phyloP scores from a whole-genome alignment of 2,329 filamentous ascomycete species.

The Nemania sp. region DNA sequence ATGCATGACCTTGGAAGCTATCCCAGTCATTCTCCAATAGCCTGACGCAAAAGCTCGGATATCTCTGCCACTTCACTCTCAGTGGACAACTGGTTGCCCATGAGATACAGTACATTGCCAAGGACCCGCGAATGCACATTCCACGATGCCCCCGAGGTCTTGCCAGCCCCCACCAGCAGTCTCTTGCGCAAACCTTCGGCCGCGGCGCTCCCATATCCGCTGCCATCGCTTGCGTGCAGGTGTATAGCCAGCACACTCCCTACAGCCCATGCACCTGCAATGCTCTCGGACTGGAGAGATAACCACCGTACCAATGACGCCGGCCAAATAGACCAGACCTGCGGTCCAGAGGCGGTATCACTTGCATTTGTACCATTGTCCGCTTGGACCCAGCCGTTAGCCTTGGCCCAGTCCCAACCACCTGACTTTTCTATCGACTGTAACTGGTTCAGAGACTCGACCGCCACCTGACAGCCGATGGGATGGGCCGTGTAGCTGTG shows the following conservation, averaged over 20 bases:
- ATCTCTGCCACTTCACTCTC: conserved; percentile 34
- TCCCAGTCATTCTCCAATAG: no score
- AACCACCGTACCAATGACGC: conserved; percentile 59
- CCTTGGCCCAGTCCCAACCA: conserved; percentile 59
- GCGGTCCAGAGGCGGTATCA: neutral
- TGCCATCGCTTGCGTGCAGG: conserved; percentile 46
- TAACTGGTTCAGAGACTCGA: conserved; percentile 66
- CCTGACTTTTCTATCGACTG: conserved; percentile 57
- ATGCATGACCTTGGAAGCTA: no score
- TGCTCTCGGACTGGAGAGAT: conserved; percentile 54
- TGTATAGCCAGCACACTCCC: conserved; percentile 74
- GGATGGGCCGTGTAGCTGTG: conserved; percentile 88
- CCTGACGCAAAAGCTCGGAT: conserved; percentile 26
- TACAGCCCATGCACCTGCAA: conserved; percentile 71
- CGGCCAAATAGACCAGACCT: conserved; percentile 72
- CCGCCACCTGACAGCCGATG: conserved; percentile 76
- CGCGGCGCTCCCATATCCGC: conserved; percentile 49
- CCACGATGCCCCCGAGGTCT: conserved; percentile 39
- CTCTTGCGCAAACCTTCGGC: conserved; percentile 18
- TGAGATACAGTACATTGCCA: conserved; percentile 62
- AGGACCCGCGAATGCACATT: conserved; percentile 59
- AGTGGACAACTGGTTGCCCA: conserved; percentile 53
- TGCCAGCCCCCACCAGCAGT: conserved; percentile 26
- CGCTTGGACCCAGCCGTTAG: conserved; percentile 46
- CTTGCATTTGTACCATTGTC: neutral